Evolutionary conservation across 78 protist species (phyloP), one percentile per base, ranked within the genome.

Genomic region (Isochrysis galbana): DNA sequence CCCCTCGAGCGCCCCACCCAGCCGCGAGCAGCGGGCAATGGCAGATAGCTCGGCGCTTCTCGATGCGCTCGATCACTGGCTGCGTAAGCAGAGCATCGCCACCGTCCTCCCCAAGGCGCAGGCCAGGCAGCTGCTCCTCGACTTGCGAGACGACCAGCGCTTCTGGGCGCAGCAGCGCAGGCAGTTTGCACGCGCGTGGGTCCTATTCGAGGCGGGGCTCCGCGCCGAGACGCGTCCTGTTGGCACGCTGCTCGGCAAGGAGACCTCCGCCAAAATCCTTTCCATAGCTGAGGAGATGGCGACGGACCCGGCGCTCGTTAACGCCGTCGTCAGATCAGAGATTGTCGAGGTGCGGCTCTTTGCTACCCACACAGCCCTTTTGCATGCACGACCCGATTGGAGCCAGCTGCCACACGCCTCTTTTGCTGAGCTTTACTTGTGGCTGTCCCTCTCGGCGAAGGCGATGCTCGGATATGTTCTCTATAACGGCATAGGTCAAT

Each of bases 151-250:
- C 34, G 86, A 78, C 86, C 29, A 23, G 38, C 34, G 42, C n/a
- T 78, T 78, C 48, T 78, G 86, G 86, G 86, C 45, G 48, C 86
- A 39, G 86, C 86, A 78, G 86, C 86, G 46, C 48, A 29, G 34
- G 21, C 86, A 78, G 47, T 78, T 36, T 36, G 48, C 45, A 46
- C 86, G 86, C 48, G 5, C 29, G 34, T 78, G 86, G 86, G 34
- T 1, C n/a, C n/a, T 5, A 1, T 32, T 78, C 86, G 86, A 41
- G 48, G 25, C 45, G 34, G 42, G 46, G 34, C 46, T 78, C 14
- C 47, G 48, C 36, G 51, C 19, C 36, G 86, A 78, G 48, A 36
- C 32, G 48, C 86, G 86, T 32, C 86, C 86, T 23, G 36, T 78
- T 25, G 42, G 48, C 48, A 19, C 2, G 34, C 39, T 78, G 48